These are phyloP conservation scores for Penicillium hordei DNA, from an alignment of 2,329 filamentous ascomycete genomes.

Conservation along the genomic window DNA sequence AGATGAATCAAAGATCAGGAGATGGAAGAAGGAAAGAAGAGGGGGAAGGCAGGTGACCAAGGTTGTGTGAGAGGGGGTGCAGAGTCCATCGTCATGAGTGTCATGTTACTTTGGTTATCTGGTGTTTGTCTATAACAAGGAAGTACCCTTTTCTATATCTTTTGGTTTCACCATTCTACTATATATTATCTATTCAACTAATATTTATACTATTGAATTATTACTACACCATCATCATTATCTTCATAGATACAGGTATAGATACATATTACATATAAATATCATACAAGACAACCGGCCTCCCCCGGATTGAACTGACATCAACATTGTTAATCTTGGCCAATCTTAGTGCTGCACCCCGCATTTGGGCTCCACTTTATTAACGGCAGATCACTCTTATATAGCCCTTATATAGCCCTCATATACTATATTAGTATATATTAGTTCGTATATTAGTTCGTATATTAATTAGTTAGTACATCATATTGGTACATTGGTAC, in stretches of 20 bases:
- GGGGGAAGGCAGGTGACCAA: conserved; percentile 33
- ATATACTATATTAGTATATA: not conserved
- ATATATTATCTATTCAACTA: too few species aligned
- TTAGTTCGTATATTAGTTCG: too few species aligned
- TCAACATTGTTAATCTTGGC: conserved; percentile 20
- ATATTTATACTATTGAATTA: too few species aligned
- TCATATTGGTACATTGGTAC: too few species aligned
- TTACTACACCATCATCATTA: too few species aligned
- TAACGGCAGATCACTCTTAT: conserved; percentile 9
- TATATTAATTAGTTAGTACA: too few species aligned
- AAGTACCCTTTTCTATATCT: not conserved
- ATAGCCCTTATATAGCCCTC: not conserved
- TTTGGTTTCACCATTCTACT: not conserved
- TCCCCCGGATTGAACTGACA: conserved; percentile 32
- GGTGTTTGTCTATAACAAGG: not conserved
- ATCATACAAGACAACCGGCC: conserved; percentile 12
- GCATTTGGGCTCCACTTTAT: conserved; percentile 30
- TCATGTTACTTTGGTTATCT: conserved; percentile 16
- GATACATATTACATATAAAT: too few species aligned
- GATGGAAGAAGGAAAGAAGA: conserved; percentile 8
- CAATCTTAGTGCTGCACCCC: conserved; percentile 38
- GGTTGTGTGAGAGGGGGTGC: conserved; percentile 7
- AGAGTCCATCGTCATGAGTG: conserved; percentile 19
- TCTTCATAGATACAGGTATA: not conserved
- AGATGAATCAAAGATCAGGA: conserved; percentile 13